phyloP scores from a whole-genome alignment of 2,329 filamentous ascomycete genomes.

The Hymenoscyphus infarciens region DNA sequence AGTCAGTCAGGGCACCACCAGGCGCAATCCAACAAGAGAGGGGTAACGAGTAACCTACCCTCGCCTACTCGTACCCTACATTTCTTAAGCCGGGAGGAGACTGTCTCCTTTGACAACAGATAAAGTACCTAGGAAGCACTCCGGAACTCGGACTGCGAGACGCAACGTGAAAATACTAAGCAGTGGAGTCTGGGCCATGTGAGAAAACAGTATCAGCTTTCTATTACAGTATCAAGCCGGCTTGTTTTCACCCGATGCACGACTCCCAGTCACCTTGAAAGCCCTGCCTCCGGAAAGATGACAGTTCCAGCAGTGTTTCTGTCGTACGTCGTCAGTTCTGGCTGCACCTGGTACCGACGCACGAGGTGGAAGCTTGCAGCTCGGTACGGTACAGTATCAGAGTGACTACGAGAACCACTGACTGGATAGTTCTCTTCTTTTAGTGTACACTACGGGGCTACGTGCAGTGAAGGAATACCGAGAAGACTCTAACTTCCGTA shows the following conservation, averaged over 20 bases:
- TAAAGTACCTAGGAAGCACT: background rate
- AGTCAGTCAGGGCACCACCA: background rate
- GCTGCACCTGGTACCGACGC: background rate
- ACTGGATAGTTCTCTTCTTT: no score
- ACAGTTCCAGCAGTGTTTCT: conserved; percentile 1
- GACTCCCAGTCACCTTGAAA: background rate
- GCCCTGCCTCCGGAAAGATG: background rate
- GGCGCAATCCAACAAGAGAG: background rate
- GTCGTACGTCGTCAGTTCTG: background rate
- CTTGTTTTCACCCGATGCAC: background rate
- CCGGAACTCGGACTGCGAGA: no score
- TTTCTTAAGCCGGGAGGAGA: background rate
- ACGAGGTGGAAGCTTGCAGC: background rate
- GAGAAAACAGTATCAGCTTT: background rate
- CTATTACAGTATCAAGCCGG: background rate
- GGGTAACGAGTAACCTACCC: no score
- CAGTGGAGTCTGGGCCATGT: no score
- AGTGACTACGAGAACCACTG: background rate
- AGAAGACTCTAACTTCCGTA: background rate
- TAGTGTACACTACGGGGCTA: background rate
- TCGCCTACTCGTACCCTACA: no score
- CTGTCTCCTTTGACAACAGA: background rate
- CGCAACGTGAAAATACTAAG: no score
- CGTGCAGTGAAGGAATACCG: background rate
- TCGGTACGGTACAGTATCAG: background rate